Base-by-base conservation (phyloP, 1,284 basidiomycete genomes). In the Wolfiporia cocos region DNA sequence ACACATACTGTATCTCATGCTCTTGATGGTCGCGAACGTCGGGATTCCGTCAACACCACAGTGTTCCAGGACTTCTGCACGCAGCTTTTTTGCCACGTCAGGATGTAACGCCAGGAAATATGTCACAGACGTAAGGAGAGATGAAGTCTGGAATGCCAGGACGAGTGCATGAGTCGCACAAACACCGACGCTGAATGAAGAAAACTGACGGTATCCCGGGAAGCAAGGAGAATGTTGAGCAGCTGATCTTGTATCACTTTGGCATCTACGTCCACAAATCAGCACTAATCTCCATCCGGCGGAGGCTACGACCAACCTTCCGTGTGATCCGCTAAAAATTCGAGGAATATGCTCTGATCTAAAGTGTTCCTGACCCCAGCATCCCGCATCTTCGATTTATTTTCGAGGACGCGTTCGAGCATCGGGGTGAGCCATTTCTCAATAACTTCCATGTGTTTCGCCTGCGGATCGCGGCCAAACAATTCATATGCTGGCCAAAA, bases 401-500 rank as follows among this genome's bases (percentile, higher is more conserved):
- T 64, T 14, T 68, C 61, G 20, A 86, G 45, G 0, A 75, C 78
- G 10, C 61, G 63, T 41, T 67, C 51, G 2, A 86, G 77, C 5
- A 86, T 65, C 1, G 81, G 81, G 48, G 82, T 74, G 7, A 85
- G 50, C 73, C 76, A 86, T 20, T 63, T 59, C 43, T 69, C 66
- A 47, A 86, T 79, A 4, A 72, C 68, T 26, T 69, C 60, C 17
- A 71, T 68, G 41, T 80, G 70, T 11, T 66, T 65, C 36, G 63
- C 53, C 20, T 74, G 77, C 52, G 71, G 74, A 55, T 86, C 82
- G 15, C 69, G 65, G 15, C 69, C 65, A 49, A 75, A 71, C 3
- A 85, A 49, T 55, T 87, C 85, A 31, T 77, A 73, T 10, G 82
- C 51, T 0, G 82, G 81, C 85, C 85, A 87, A 35, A 79, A 68